Conservation (phyloP, 352 stramenopile genomes). For the Phytophthora hibernalis region DNA sequence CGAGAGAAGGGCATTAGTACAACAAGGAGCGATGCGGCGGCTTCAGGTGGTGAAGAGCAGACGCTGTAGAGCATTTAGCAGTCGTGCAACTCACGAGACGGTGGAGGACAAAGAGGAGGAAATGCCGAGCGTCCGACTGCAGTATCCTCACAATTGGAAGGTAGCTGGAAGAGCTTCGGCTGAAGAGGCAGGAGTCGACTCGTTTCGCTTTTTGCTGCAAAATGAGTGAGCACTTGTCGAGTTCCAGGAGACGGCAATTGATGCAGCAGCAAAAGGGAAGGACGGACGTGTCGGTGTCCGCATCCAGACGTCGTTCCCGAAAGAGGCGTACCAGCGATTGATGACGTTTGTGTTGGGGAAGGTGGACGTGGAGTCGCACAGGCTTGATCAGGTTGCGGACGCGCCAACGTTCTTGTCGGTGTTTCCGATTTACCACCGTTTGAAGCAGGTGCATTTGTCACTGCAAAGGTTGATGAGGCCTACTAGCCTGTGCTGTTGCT, state of each 20-base stretch:
- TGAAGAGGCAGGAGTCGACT: constrained; percentile 41
- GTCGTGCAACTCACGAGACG: constrained; percentile 26
- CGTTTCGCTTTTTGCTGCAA: constrained; percentile 58
- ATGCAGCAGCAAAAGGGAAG: constrained; percentile 11
- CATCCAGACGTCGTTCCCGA: constrained; percentile 47
- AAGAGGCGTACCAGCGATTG: constrained; percentile 39
- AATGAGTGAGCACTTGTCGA: constrained; percentile 60
- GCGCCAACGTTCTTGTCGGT: constrained; percentile 46
- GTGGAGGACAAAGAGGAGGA: constrained; percentile 1
- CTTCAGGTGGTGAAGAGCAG: constrained; percentile 3
- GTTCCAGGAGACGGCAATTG: constrained; percentile 15
- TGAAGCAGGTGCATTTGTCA: constrained; percentile 55
- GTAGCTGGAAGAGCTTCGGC: constrained; percentile 40
- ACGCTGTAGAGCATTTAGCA: constrained; percentile 36
- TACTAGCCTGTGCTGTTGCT: constrained; percentile 2
- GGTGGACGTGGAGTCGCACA: constrained; percentile 31
- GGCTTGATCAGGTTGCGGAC: constrained; percentile 37
- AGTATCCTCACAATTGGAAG: constrained; percentile 62
- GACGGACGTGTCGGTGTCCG: constrained; percentile 12
- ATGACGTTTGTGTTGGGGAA: constrained; percentile 43
- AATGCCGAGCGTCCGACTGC: constrained; percentile 25
- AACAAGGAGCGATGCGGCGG: too few species aligned
- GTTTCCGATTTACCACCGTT: constrained; percentile 56
- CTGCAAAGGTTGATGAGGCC: too few species aligned
- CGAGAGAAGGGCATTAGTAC: too few species aligned